phyloP scores from a whole-genome alignment of 768 basidiomycete genomes.

The Tricholoma bakamatsutake region DNA sequence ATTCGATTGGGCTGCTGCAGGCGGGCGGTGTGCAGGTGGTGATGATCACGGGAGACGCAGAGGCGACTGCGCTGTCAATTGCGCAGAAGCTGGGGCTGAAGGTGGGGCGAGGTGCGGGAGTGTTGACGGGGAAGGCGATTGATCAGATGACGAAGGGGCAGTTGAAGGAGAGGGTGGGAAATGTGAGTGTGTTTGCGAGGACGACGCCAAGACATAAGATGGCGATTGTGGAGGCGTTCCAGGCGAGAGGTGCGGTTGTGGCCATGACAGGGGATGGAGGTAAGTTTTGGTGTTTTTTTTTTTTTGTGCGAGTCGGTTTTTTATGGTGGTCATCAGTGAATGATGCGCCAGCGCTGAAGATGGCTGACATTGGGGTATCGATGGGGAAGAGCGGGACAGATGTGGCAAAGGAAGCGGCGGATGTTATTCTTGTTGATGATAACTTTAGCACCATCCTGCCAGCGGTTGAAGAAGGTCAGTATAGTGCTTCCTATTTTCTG shows the following conservation, averaged over 20 bases:
- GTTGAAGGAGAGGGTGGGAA: slow-evolving; percentile 75
- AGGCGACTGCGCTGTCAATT: slow-evolving; percentile 85
- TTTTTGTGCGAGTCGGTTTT: background rate
- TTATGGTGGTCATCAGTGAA: slow-evolving; percentile 50
- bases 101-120: slow-evolving; percentile 48
- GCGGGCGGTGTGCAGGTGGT: slow-evolving; percentile 90
- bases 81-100: slow-evolving; percentile 80
- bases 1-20: slow-evolving; percentile 77
- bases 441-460: slow-evolving; percentile 94
- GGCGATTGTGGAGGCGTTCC: slow-evolving; percentile 94
- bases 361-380: slow-evolving; percentile 96
- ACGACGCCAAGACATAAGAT: slow-evolving; percentile 98
- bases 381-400: slow-evolving; percentile 99
- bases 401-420: slow-evolving; percentile 96
- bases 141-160: slow-evolving; percentile 80
- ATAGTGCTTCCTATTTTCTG: slow-evolving; percentile 8
- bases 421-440: slow-evolving; percentile 95
- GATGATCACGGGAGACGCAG: slow-evolving; percentile 97
- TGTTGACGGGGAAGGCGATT: slow-evolving; percentile 73
- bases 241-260: slow-evolving; percentile 82
- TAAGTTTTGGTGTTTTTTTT: slow-evolving; percentile 27
- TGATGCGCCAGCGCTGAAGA: slow-evolving; percentile 93
- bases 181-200: slow-evolving; percentile 85
- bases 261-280: slow-evolving; percentile 98
- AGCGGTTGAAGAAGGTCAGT: slow-evolving; percentile 84